These are phyloP conservation scores for Bipolaris victoriae DNA, from an alignment of 2,329 filamentous ascomycete species.

Conservation along the genomic window DNA sequence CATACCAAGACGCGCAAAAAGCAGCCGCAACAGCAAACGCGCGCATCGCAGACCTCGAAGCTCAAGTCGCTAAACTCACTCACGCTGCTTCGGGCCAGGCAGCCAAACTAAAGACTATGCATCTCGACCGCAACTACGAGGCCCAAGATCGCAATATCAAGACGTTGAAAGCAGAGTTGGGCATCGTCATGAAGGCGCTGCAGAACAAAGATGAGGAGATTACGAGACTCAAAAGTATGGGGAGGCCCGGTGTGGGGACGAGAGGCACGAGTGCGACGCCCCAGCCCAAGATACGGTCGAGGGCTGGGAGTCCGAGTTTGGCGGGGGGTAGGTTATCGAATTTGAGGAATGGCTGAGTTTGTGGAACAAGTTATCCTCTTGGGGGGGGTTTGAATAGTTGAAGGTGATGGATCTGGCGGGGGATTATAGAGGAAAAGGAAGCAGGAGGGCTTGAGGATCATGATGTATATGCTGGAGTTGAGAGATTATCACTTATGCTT, in stretches of 20 bases:
- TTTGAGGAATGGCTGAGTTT: slow-evolving; percentile 28
- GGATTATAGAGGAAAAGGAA: too few relatives aligned
- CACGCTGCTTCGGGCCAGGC: slow-evolving; percentile 27
- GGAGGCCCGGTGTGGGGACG: slow-evolving; percentile 35
- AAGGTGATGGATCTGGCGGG: too few relatives aligned
- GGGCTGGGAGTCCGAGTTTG: slow-evolving; percentile 38
- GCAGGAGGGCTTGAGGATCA: too few relatives aligned
- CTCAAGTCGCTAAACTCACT: slow-evolving; percentile 21
- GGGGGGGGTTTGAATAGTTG: too few relatives aligned
- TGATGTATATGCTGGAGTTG: too few relatives aligned
- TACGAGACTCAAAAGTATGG: slow-evolving; percentile 22
- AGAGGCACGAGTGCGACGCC: slow-evolving; percentile 39
- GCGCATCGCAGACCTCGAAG: slow-evolving; percentile 21
- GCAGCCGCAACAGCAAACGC: slow-evolving; percentile 16
- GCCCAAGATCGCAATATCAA: slow-evolving; percentile 15
- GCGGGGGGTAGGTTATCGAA: slow-evolving; percentile 28
- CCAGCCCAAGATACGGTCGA: slow-evolving; percentile 32
- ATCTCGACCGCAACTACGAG: slow-evolving; percentile 22
- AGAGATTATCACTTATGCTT: not conserved
- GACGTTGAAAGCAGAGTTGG: slow-evolving; percentile 14
- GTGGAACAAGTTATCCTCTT: too few relatives aligned
- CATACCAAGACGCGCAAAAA: slow-evolving; percentile 55
- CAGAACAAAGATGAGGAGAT: slow-evolving; percentile 34
- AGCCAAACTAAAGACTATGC: slow-evolving; percentile 26
- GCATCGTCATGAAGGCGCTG: slow-evolving; percentile 23